Evolutionary conservation across 306 rosid genomes (phyloP).

Genomic region (Arachis hypogaea): DNA sequence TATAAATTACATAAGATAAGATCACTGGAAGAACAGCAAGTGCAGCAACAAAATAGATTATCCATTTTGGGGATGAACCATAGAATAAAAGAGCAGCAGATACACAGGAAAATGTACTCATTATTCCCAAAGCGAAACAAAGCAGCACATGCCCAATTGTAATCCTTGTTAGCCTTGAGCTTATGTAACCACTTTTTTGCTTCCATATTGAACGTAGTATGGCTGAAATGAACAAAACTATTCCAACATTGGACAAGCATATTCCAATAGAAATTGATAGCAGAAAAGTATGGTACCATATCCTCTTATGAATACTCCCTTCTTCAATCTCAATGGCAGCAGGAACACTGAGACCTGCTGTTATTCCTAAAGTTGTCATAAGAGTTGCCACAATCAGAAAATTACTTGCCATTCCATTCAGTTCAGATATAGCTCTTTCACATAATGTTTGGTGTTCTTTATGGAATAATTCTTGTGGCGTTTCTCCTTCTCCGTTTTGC

Average conservation of each 20-base stretch:
- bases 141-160: not conserved
- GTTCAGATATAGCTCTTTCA: not conserved
- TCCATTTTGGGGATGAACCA: not conserved
- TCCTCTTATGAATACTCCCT: not conserved
- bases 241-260: not conserved
- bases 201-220: slow-evolving; percentile 14
- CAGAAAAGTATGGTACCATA: not conserved
- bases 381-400: slow-evolving; percentile 21
- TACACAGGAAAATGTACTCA: not conserved
- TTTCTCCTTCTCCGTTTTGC: not conserved
- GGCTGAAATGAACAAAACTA: not conserved
- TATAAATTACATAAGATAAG: not conserved
- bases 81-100: not conserved
- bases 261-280: not conserved
- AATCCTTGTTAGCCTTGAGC: not conserved
- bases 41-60: not conserved
- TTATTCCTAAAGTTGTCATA: not conserved
- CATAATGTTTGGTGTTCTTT: not conserved
- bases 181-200: not conserved
- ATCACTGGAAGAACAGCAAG: not conserved
- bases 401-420: not conserved
- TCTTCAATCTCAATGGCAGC: not conserved
- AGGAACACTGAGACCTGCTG: not conserved
- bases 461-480: not conserved
- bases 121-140: not conserved